Evolutionary conservation across 148 eudicot genomes (phyloP).

Genomic region (Mesembryanthemum crystallinum): DNA sequence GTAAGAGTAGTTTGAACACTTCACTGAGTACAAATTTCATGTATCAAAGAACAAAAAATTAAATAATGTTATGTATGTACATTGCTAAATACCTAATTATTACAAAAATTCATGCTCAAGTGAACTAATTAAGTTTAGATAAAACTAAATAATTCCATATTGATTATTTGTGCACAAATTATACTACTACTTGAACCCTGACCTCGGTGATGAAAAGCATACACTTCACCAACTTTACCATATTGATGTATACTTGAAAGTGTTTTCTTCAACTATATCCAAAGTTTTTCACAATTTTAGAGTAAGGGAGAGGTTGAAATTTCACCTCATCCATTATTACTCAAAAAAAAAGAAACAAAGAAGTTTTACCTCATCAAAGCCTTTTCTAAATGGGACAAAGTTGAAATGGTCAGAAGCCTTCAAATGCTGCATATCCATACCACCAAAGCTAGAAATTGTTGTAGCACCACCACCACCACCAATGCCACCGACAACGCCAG

Average conservation of each 20-base stretch:
- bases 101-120: background rate
- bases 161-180: no score
- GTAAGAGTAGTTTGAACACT: background rate
- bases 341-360: background rate
- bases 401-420: slow-evolving; percentile 60
- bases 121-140: no score
- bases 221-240: no score
- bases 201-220: no score
- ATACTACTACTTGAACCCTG: no score
- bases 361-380: slow-evolving; percentile 59
- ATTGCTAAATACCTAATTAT: no score
- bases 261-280: no score
- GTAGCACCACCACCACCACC: slow-evolving; percentile 28
- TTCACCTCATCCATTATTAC: background rate
- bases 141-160: no score
- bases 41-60: background rate
- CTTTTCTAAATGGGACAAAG: slow-evolving; percentile 59
- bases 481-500: slow-evolving; percentile 16
- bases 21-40: background rate
- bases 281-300: no score
- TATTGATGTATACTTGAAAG: no score
- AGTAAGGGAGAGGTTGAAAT: no score
- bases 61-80: background rate
- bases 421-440: slow-evolving; percentile 67
- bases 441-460: slow-evolving; percentile 38